phyloP scores from a whole-genome alignment of 805 yeast species.

The Brettanomyces naardenensis region DNA sequence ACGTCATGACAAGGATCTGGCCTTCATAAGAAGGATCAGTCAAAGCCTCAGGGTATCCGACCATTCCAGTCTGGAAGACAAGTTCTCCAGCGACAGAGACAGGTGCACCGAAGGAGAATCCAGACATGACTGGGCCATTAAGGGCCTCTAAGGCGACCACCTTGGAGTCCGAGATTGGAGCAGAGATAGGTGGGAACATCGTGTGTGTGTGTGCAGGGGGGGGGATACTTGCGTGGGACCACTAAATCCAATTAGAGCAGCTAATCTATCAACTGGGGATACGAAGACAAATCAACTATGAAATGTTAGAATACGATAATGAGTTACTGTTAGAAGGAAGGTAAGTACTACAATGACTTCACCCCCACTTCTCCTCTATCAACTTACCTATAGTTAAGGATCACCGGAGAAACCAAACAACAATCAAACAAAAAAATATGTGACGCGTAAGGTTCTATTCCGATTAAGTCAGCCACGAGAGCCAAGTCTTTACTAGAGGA shows the following conservation, averaged over 20 bases:
- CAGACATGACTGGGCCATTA: constrained; percentile 81
- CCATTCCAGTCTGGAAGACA: constrained; percentile 99
- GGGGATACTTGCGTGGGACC: background rate
- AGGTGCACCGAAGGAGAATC: constrained; percentile 95
- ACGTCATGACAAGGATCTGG: constrained; percentile 92
- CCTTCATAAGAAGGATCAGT: constrained; percentile 99
- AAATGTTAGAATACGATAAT: background rate
- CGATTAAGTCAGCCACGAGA: constrained; percentile 7
- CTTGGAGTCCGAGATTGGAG: constrained; percentile 81
- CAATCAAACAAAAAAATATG: too few species aligned
- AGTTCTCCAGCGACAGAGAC: constrained; percentile 89
- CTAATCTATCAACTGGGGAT: background rate
- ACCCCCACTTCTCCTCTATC: constrained; percentile 4
- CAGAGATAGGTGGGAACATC: constrained; percentile 65
- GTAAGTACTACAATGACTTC: background rate
- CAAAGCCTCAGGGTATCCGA: constrained; percentile 96
- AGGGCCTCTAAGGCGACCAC: constrained; percentile 83
- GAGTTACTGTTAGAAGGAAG: background rate
- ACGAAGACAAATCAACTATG: background rate
- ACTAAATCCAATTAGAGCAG: background rate
- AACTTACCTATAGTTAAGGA: constrained; percentile 2
- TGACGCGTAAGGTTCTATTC: too few species aligned
- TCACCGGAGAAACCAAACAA: too few species aligned
- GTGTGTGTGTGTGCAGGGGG: constrained; percentile 23
- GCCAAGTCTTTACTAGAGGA: constrained; percentile 15